Evolutionary conservation across 345 rosid species (phyloP).

Genomic region (Lumnitzera littorea): DNA sequence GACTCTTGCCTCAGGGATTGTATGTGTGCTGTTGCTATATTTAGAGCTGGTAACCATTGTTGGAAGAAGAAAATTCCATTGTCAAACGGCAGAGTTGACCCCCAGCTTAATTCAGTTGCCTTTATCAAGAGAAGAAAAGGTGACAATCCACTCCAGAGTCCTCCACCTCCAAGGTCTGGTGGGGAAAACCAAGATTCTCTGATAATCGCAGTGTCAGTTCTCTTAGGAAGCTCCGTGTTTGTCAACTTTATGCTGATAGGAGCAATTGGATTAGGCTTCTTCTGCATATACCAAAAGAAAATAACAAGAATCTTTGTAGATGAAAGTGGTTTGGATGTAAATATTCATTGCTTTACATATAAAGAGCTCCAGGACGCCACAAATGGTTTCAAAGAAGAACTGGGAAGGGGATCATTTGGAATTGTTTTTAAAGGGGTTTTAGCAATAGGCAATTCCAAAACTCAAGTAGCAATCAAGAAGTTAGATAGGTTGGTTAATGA

Average conservation of each 20-base stretch:
- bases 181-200: conserved; percentile 4
- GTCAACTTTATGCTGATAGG: conserved; percentile 14
- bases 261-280: conserved; percentile 4
- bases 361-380: conserved; percentile 28
- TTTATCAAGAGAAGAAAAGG: conserved; percentile 22
- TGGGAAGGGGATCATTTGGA: conserved; percentile 29
- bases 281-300: conserved; percentile 4
- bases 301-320: not conserved
- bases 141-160: not conserved
- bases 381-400: conserved; percentile 29
- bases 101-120: conserved; percentile 4
- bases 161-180: conserved; percentile 2
- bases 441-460: conserved; percentile 11
- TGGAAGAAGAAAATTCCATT: conserved; percentile 37
- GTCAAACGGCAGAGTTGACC: conserved; percentile 20
- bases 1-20: conserved; percentile 30
- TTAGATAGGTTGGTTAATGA: conserved; percentile 24
- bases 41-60: conserved; percentile 8
- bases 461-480: conserved; percentile 35
- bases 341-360: conserved; percentile 20
- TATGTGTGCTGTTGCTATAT: conserved; percentile 25
- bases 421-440: conserved; percentile 20
- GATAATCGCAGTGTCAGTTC: conserved; percentile 17
- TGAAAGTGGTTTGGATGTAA: conserved; percentile 9
- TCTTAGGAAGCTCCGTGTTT: conserved; percentile 21